Conservation (phyloP, 2,329 filamentous ascomycete species). For the Mariannaea elegans region DNA sequence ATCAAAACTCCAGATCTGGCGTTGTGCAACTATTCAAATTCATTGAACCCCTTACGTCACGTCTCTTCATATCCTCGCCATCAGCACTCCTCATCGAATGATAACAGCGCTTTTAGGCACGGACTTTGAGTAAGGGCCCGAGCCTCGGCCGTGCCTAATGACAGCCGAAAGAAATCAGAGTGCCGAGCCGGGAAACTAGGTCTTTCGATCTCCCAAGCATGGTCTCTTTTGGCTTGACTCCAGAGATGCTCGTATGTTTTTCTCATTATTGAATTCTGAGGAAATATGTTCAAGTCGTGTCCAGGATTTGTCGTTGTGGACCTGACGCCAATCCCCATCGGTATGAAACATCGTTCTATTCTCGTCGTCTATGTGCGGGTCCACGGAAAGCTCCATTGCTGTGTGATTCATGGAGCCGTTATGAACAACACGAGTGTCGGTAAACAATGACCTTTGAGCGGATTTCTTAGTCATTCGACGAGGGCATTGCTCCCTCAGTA, state of each 20-base stretch:
- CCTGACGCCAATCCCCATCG: not conserved
- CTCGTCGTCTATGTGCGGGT: not conserved
- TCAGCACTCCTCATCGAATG: not conserved
- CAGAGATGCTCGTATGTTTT: not conserved
- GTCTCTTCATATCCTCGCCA: not conserved
- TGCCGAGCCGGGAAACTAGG: not conserved
- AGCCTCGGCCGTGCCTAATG: not conserved
- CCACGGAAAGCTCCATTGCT: slow-evolving; percentile 1
- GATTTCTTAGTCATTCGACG: not conserved
- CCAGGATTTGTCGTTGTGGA: not conserved
- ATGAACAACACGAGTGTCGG: too few species aligned
- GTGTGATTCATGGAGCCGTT: not conserved
- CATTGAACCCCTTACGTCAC: too few species aligned
- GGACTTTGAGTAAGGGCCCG: not conserved
- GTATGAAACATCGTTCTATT: slow-evolving; percentile 13
- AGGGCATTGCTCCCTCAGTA: not conserved
- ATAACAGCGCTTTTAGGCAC: not conserved
- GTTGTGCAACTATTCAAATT: not conserved
- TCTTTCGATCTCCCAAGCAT: not conserved
- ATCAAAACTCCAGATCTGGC: slow-evolving; percentile 9
- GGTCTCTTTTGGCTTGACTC: not conserved
- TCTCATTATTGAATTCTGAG: not conserved
- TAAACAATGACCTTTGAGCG: too few species aligned
- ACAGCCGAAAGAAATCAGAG: not conserved
- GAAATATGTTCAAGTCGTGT: slow-evolving; percentile 1